Base-by-base conservation (phyloP, 345 rosid genomes). In the Populus deltoides region DNA sequence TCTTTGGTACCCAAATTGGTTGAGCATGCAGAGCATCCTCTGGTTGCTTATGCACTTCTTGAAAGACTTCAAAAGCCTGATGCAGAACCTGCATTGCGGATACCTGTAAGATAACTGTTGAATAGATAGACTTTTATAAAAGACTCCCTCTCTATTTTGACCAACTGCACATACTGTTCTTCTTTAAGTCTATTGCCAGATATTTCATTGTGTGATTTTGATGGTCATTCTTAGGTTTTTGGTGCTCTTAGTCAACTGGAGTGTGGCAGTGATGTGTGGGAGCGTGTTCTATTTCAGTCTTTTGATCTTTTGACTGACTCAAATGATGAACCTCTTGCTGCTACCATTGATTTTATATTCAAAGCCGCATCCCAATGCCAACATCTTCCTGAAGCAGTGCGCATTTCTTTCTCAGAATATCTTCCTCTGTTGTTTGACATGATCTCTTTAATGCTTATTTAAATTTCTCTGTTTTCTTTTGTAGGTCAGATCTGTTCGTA, bases 1-100 rank as follows among this genome's bases (percentile, higher is more conserved):
- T 87, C 98, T 39, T 87, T 97, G 84, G 93, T 97, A n/a, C 99
- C 99, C 83, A 97, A 92, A 80, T 84, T 97, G 88, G 99, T 97
- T 73, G 99, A 94, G 86, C 97, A 88, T 78, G 86, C 98, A 20
- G 99, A 97, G 90, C 98, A 97, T 75, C 90, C 98, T 57, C 77
- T 90, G 81, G 99, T 98, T 51, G 99, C 99, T 29, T 88, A 75
- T 89, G 89, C 90, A 20, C 99, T 97, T 82, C 89, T 97, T 80
- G 93, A 90, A 76, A 89, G 97, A 65, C 94, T 97, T 84, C 92
- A 87, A 77, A 89, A 87, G 86, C 89, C 97, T 69, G 94, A 94
- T 83, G 98, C 93, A 15, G 98, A 94, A 81, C 92, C 98, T 83
- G 87, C 92, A 13, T 68, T 94, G 77, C 86, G 87, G 78, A 81